Conservation (phyloP, 345 rosid species). For the Eutrema japonicum region DNA sequence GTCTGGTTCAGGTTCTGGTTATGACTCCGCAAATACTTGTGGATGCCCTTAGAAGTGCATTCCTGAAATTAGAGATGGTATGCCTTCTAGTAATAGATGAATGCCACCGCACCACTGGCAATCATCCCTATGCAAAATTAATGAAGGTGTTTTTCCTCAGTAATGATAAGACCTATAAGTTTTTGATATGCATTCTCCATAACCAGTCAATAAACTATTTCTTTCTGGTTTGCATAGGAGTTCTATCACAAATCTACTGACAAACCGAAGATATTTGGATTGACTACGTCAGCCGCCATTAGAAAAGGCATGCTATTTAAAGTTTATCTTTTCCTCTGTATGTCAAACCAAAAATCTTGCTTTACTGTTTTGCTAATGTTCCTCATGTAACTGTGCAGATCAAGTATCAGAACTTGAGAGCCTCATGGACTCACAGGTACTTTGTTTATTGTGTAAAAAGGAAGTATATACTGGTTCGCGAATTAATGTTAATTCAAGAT, state of each 20-base stretch:
- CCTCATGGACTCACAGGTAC: constrained; percentile 78
- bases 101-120: constrained; percentile 80
- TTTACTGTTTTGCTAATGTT: constrained; percentile 26
- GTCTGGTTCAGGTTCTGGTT: constrained; percentile 67
- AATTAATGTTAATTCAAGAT: constrained; percentile 10
- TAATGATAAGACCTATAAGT: constrained; percentile 7
- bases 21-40: constrained; percentile 92
- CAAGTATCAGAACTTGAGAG: constrained; percentile 77
- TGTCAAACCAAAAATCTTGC: constrained; percentile 20
- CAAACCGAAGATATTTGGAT: constrained; percentile 89
- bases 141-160: constrained; percentile 65
- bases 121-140: constrained; percentile 78
- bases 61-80: constrained; percentile 61
- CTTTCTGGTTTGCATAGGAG: constrained; percentile 54
- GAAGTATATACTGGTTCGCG: background rate
- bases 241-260: constrained; percentile 60
- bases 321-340: background rate
- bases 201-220: constrained; percentile 12
- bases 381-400: constrained; percentile 48
- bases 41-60: constrained; percentile 74
- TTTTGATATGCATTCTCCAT: background rate
- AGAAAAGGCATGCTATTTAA: constrained; percentile 62
- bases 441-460: constrained; percentile 11
- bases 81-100: constrained; percentile 78
- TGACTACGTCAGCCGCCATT: constrained; percentile 68